Evolutionary conservation across 164 flowering plant species (phyloP).

Genomic region (Vitis riparia): DNA sequence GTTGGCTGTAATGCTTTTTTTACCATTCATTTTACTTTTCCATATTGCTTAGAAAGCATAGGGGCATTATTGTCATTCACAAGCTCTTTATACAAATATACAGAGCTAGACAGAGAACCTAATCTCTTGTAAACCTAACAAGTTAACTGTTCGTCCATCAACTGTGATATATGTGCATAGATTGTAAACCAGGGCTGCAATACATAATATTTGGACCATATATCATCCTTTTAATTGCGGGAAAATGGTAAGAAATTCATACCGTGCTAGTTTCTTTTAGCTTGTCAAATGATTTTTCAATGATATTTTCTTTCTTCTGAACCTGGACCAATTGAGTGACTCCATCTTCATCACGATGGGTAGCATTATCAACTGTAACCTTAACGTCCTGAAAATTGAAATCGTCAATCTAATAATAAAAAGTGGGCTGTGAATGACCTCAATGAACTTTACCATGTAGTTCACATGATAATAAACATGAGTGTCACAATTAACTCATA

Average conservation of each 20-base stretch:
- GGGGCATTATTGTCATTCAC: no score
- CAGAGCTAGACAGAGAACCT: no score
- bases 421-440: not conserved
- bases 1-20: no score
- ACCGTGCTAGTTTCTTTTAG: constrained; percentile 82
- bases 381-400: constrained; percentile 37
- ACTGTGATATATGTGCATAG: no score
- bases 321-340: constrained; percentile 36
- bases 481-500: no score
- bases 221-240: not conserved
- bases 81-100: no score
- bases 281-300: constrained; percentile 77
- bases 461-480: not conserved
- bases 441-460: not conserved
- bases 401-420: not conserved
- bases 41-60: no score
- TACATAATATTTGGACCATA: not conserved
- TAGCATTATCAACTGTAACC: constrained; percentile 24
- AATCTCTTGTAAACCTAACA: no score
- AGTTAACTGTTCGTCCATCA: no score
- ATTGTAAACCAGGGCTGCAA: not conserved
- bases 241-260: constrained; percentile 22
- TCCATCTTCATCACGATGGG: constrained; percentile 21
- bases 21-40: no score
- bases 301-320: constrained; percentile 59